Conservation (phyloP, 73 alveolate genomes). For the Breviolum minutum region DNA sequence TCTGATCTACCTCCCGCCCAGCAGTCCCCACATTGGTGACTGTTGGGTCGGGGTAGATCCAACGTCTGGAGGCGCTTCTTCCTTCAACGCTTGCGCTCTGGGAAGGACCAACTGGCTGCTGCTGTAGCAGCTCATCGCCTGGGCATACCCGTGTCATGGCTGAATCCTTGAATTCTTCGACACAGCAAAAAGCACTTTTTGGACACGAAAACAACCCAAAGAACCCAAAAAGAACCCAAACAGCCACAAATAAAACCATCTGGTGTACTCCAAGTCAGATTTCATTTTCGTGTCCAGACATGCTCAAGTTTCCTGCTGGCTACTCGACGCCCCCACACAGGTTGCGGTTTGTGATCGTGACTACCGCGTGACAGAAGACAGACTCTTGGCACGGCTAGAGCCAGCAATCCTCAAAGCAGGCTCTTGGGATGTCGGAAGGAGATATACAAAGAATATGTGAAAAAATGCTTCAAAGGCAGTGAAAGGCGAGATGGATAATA, state of each 20-base stretch:
- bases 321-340: too few species aligned
- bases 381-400: background rate
- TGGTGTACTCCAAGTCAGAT: too few species aligned
- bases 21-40: background rate
- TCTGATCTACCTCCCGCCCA: background rate
- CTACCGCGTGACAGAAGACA: background rate
- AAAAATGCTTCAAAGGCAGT: too few species aligned
- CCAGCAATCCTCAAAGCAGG: background rate
- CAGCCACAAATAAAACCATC: too few species aligned
- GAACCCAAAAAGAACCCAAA: too few species aligned
- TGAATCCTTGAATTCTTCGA: too few species aligned
- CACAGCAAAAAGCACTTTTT: background rate
- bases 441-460: too few species aligned
- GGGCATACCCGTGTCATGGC: background rate
- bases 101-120: slow-evolving; percentile 12
- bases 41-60: too few species aligned
- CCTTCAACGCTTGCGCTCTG: slow-evolving; percentile 2
- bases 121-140: background rate
- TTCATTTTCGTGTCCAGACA: too few species aligned
- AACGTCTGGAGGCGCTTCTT: background rate
- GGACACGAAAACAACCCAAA: background rate
- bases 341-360: slow-evolving; percentile 24
- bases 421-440: background rate
- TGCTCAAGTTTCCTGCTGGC: too few species aligned
- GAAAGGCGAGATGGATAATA: too few species aligned